Percentiles rank a stretch among this genome's conserved stretches.
phyloP scores from a whole-genome alignment of 345 rosid species.

The Cardamine chenopodiifolia region DNA sequence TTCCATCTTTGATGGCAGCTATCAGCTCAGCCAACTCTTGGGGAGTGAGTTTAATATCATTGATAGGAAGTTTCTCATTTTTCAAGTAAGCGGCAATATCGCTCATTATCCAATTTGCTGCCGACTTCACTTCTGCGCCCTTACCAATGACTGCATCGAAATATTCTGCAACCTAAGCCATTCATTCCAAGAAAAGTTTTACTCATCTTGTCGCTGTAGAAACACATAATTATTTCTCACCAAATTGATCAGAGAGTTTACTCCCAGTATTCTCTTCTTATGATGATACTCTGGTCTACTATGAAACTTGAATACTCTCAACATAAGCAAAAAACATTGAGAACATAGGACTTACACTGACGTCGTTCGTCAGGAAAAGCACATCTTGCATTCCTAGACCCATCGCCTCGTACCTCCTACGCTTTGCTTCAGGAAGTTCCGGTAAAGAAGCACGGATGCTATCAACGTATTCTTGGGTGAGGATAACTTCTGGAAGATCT shows the following conservation, averaged over 20 bases:
- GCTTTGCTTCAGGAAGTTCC: constrained; percentile 89
- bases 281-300: background rate
- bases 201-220: background rate
- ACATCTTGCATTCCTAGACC: constrained; percentile 92
- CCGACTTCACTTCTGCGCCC: constrained; percentile 81
- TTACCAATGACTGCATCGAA: constrained; percentile 76
- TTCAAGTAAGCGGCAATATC: constrained; percentile 92
- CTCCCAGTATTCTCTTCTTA: constrained; percentile 3
- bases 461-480: constrained; percentile 66
- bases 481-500: constrained; percentile 86
- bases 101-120: constrained; percentile 92
- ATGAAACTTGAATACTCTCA: constrained; percentile 1
- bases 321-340: background rate
- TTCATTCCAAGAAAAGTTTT: constrained; percentile 29
- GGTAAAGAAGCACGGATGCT: constrained; percentile 64
- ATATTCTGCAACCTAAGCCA: constrained; percentile 71
- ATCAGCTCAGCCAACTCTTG: constrained; percentile 82
- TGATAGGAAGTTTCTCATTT: constrained; percentile 74
- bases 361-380: constrained; percentile 90
- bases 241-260: background rate
- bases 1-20: constrained; percentile 79
- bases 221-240: background rate
- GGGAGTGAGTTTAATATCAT: constrained; percentile 73
- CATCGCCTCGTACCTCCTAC: constrained; percentile 82
- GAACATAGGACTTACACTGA: constrained; percentile 55